A percentile compares a stretch with the other conserved stretches of the same genome.
Conservation (phyloP, 2,329 filamentous ascomycete genomes). For the Diaporthe caulivora region DNA sequence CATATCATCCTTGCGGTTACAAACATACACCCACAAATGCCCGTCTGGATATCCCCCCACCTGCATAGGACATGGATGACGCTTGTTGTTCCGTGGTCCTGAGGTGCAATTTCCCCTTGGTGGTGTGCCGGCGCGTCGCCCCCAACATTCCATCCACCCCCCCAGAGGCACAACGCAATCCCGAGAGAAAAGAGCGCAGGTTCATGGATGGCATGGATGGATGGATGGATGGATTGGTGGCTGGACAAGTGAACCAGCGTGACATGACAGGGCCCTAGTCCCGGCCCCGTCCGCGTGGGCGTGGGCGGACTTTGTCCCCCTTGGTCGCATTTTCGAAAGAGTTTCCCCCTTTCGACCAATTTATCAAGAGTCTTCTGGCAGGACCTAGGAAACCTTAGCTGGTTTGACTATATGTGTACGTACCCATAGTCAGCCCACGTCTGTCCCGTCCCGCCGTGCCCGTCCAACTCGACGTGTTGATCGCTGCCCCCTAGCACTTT, state of each 20-base stretch:
- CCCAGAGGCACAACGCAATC: background rate
- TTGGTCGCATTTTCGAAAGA: slow-evolving; percentile 16
- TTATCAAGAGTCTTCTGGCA: slow-evolving; percentile 7
- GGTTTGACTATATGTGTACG: slow-evolving; percentile 3
- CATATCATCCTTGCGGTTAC: too few relatives aligned
- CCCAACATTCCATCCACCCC: background rate
- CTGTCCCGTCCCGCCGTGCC: slow-evolving; percentile 15
- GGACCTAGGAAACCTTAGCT: slow-evolving; percentile 17
- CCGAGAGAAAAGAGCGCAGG: background rate
- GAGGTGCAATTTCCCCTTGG: slow-evolving; percentile 4
- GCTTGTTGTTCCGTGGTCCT: slow-evolving; percentile 6
- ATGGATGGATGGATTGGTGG: background rate
- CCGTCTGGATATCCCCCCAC: background rate
- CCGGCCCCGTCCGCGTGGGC: slow-evolving; percentile 26
- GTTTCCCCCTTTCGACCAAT: slow-evolving; percentile 14
- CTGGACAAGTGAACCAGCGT: background rate
- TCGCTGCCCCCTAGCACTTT: slow-evolving; percentile 17
- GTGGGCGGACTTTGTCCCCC: slow-evolving; percentile 4
- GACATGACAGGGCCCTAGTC: slow-evolving; percentile 25
- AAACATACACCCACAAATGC: background rate
- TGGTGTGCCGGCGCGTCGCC: slow-evolving; percentile 1
- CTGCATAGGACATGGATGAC: slow-evolving; percentile 14
- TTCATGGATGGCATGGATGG: background rate
- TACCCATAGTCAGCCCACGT: slow-evolving; percentile 17
- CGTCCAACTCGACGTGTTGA: slow-evolving; percentile 11